Conservation (phyloP, 2,329 filamentous ascomycete genomes). For the Pseudogymnoascus sp. region DNA sequence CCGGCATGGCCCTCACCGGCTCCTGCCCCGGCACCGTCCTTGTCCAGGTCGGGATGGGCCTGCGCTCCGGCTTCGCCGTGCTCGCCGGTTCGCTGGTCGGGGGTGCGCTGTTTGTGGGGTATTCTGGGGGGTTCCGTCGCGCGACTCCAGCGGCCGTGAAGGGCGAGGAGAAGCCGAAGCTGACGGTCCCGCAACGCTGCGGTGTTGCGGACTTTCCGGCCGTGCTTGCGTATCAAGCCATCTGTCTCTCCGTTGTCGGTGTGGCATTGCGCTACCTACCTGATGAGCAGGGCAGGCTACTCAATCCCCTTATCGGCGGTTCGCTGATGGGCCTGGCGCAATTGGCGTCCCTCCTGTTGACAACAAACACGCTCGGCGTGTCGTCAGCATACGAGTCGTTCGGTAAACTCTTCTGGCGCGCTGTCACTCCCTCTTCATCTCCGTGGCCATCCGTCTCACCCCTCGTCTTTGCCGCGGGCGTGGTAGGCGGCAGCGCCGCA, state of each 20-base stretch:
- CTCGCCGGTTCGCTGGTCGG: constrained; percentile 47
- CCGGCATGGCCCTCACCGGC: constrained; percentile 58
- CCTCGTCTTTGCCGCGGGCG: constrained; percentile 44
- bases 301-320: constrained; percentile 42
- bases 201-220: constrained; percentile 9
- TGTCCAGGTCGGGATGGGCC: constrained; percentile 47
- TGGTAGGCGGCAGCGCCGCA: constrained; percentile 38
- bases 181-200: constrained; percentile 18
- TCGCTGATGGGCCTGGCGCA: constrained; percentile 51
- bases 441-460: constrained; percentile 24
- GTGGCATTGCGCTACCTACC: background rate
- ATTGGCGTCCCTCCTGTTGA: constrained; percentile 44
- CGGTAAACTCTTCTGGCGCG: constrained; percentile 44
- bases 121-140: constrained; percentile 7
- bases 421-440: constrained; percentile 23
- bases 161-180: background rate
- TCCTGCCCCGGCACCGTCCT: constrained; percentile 59
- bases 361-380: constrained; percentile 48
- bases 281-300: constrained; percentile 20
- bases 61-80: constrained; percentile 43
- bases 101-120: constrained; percentile 38
- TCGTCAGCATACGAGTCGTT: constrained; percentile 54
- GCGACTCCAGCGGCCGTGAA: background rate
- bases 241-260: constrained; percentile 15
- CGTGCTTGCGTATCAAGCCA: constrained; percentile 15